phyloP scores from a whole-genome alignment of 768 basidiomycete species.

The Myochromella boudieri region DNA sequence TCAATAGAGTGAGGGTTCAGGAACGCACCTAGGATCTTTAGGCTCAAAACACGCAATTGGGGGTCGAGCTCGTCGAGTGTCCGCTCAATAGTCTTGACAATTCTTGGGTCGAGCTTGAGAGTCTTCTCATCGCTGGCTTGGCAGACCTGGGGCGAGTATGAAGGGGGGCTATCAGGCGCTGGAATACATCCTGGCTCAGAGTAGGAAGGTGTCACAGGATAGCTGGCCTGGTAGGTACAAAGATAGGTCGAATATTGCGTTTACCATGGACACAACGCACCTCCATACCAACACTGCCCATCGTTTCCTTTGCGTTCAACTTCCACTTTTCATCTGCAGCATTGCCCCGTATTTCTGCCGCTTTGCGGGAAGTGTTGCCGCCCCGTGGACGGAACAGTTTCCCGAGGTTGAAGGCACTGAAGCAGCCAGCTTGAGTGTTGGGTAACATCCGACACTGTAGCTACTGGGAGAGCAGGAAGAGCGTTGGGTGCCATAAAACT shows the following conservation, averaged over 20 bases:
- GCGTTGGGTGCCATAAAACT: no score
- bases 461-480: no score
- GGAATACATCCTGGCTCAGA: slow-evolving; percentile 27
- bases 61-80: slow-evolving; percentile 50
- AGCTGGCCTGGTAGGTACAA: no score
- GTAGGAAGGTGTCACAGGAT: no score
- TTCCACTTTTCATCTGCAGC: no score
- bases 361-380: no score
- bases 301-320: no score
- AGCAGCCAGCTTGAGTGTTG: slow-evolving; percentile 12
- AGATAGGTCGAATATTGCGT: no score
- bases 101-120: slow-evolving; percentile 28
- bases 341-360: slow-evolving; percentile 2
- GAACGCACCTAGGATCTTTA: slow-evolving; percentile 67
- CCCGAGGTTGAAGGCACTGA: slow-evolving; percentile 11
- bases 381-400: slow-evolving; percentile 7
- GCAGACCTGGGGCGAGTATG: slow-evolving; percentile 30
- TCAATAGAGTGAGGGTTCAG: background rate
- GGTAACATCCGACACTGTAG: background rate
- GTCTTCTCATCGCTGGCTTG: slow-evolving; percentile 8
- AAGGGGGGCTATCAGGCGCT: slow-evolving; percentile 36
- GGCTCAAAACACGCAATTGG: slow-evolving; percentile 61
- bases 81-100: slow-evolving; percentile 53
- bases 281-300: no score
- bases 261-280: no score